Conservation (phyloP, 164 flowering plant species). For the Nymphaea colorata region DNA sequence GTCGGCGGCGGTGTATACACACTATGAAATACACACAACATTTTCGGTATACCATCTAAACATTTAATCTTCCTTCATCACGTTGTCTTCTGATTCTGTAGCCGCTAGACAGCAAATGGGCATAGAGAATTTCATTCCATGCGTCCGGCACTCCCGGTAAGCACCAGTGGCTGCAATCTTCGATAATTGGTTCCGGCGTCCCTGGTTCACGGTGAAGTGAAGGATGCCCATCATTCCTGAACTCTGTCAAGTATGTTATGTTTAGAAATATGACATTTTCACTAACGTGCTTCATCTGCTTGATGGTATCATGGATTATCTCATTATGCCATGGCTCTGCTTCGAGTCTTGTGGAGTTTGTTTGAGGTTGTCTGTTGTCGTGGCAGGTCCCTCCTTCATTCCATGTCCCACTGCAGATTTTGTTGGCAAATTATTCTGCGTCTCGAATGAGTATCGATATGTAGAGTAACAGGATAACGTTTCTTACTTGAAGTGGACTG, state of each 20-base stretch:
- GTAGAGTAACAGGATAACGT: background rate
- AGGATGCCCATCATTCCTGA: constrained; percentile 56
- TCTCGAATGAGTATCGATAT: background rate
- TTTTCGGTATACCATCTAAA: too few species aligned
- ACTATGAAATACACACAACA: too few species aligned
- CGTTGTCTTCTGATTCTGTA: constrained; percentile 2
- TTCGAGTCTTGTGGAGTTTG: constrained; percentile 28
- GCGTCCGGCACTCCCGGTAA: constrained; percentile 82
- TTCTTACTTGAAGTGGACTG: constrained; percentile 55
- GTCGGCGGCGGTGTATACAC: too few species aligned
- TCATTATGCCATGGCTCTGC: constrained; percentile 33
- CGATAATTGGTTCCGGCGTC: constrained; percentile 26
- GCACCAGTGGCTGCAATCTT: constrained; percentile 83
- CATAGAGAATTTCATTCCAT: constrained; percentile 54
- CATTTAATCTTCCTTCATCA: too few species aligned
- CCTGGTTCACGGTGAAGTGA: constrained; percentile 52
- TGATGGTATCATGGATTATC: constrained; percentile 24
- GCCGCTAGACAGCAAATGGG: constrained; percentile 4
- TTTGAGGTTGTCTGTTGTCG: constrained; percentile 31
- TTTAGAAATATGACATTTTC: constrained; percentile 34
- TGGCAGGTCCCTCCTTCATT: constrained; percentile 50
- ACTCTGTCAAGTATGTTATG: constrained; percentile 57
- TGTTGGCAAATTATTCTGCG: background rate
- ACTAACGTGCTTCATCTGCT: constrained; percentile 23
- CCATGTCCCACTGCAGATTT: constrained; percentile 64